phyloP scores from a whole-genome alignment of 139 green algal species.

The Pseudopediastrum boryanum region DNA sequence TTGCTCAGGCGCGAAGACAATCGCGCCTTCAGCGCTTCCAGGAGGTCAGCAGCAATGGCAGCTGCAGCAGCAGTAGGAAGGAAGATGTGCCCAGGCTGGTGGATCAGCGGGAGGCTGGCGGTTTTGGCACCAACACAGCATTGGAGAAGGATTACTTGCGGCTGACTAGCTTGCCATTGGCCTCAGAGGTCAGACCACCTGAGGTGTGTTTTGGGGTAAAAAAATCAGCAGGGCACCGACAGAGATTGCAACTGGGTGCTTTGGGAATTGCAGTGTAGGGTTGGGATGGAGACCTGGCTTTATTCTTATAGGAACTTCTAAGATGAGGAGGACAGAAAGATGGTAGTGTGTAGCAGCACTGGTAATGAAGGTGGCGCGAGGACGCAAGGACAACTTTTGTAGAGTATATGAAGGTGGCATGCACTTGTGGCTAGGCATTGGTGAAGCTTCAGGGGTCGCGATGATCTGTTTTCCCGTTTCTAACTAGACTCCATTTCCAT shows the following conservation, averaged over 20 bases:
- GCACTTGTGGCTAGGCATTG: too few relatives aligned
- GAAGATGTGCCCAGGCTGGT: too few relatives aligned
- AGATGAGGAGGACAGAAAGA: neutral
- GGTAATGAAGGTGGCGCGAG: neutral
- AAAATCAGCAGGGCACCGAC: too few relatives aligned
- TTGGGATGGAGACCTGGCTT: neutral
- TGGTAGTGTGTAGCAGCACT: neutral
- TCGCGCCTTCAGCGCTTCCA: neutral
- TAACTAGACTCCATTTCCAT: neutral
- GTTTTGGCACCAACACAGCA: slow-evolving; percentile 55
- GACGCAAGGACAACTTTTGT: neutral
- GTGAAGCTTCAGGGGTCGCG: too few relatives aligned
- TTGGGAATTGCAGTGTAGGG: neutral
- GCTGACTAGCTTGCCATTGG: slow-evolving; percentile 73
- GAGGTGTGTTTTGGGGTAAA: neutral
- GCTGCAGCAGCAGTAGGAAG: too few relatives aligned
- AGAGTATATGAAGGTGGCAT: too few relatives aligned
- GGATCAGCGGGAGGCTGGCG: too few relatives aligned
- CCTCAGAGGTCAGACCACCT: slow-evolving; percentile 73
- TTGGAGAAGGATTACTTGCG: slow-evolving; percentile 93
- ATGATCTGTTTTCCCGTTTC: neutral
- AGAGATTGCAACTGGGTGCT: neutral
- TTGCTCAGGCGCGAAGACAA: neutral
- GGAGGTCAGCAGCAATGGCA: neutral
- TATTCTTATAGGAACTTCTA: neutral